Evolutionary conservation across 2,329 filamentous ascomycete species (phyloP), one percentile per base, ranked within the genome.

Genomic region (Conoideocrella luteorostrata): DNA sequence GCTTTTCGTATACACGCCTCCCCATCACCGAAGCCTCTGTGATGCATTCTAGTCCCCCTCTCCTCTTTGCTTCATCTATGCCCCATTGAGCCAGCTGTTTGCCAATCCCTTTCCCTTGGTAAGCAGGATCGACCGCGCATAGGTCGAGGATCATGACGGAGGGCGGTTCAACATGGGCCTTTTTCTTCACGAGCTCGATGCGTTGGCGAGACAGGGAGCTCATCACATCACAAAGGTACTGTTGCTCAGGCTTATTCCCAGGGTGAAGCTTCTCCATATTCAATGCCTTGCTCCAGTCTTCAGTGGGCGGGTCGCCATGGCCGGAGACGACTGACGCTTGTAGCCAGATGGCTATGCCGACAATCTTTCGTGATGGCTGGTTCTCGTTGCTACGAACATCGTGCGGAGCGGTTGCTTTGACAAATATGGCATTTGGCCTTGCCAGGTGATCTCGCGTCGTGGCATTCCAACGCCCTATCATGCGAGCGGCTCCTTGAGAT

Each of bases 291-390:
- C 49, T 52, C 3, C 70, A 51, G 17, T 68, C 60, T 12, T 61
- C 54, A 17, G 60, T 44, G 2, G 61, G 66, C 20, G 46, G 48
- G 21, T 72, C 68, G 11, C 77, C 77, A 39, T 66, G 54, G 11
- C 74, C 75, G 2, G 66, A 60, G 0, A 77, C 66, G 6, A 63
- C 56, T 0, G 76, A 78, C 0, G 63, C 56, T 49, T 80, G 77
- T 7, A 63, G 52, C 77, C 77, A 81, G 44, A 78, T 70, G 3
- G 77, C 74, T 22, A 74, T 47, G 13, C 77, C 77, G 9, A 63
- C 76, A n/a, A 78, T 62, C 7, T n/a, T n/a, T n/a, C n/a, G n/a
- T n/a, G n/a, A n/a, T n/a, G n/a, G n/a, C n/a, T n/a, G n/a, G n/a
- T n/a, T n/a, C n/a, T n/a, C n/a, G n/a, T n/a, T n/a, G n/a, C 50